These are phyloP conservation scores for Calonectria fujianensis DNA, from an alignment of 2,329 filamentous ascomycete genomes.

Conservation along the genomic window DNA sequence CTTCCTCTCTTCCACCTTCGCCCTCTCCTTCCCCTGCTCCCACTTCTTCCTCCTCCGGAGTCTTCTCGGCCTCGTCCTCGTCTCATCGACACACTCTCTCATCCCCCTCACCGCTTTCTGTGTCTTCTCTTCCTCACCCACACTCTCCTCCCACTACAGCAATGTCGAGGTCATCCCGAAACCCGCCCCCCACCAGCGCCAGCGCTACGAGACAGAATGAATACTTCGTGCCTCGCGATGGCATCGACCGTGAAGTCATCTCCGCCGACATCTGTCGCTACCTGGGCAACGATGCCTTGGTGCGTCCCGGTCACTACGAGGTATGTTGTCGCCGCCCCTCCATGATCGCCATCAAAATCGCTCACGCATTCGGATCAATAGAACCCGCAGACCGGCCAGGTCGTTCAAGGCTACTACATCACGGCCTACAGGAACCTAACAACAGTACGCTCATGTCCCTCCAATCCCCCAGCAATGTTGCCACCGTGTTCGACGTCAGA, in stretches of 20 bases:
- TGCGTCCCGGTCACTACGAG: slow-evolving; percentile 84
- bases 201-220: slow-evolving; percentile 78
- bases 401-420: slow-evolving; percentile 84
- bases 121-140: slow-evolving; percentile 44
- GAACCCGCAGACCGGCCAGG: slow-evolving; percentile 75
- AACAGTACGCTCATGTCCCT: slow-evolving; percentile 73
- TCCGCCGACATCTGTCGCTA: slow-evolving; percentile 90
- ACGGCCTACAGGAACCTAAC: slow-evolving; percentile 87
- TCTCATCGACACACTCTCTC: slow-evolving; percentile 47
- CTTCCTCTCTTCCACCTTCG: slow-evolving; percentile 45
- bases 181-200: slow-evolving; percentile 60
- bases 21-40: slow-evolving; percentile 46
- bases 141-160: slow-evolving; percentile 51
- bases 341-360: slow-evolving; percentile 49
- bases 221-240: slow-evolving; percentile 87
- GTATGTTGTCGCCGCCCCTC: slow-evolving; percentile 64
- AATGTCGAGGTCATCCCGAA: slow-evolving; percentile 64
- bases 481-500: neutral
- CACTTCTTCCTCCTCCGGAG: slow-evolving; percentile 43
- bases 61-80: slow-evolving; percentile 40
- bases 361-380: slow-evolving; percentile 55
- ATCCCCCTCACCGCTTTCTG: slow-evolving; percentile 46
- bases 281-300: slow-evolving; percentile 87
- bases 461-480: neutral
- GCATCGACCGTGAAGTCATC: slow-evolving; percentile 89